phyloP scores from a whole-genome alignment of 2,329 filamentous ascomycete genomes.

The Penicillium griseofulvum region DNA sequence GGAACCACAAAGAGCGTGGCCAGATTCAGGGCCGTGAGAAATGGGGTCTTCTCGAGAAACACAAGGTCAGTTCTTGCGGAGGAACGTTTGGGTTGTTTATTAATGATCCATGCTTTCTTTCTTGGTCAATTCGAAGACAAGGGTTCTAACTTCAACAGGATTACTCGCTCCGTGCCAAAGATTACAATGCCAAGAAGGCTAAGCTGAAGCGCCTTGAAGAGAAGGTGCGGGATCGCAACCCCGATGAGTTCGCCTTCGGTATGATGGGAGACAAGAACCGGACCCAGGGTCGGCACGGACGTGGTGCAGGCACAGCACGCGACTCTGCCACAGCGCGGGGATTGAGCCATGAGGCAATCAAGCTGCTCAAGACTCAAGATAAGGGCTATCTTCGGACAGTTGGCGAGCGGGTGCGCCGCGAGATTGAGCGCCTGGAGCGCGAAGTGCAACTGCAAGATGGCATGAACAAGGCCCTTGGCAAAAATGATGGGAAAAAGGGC shows the following conservation, averaged over 20 bases:
- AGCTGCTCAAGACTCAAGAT: slow-evolving; percentile 65
- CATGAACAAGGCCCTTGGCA: slow-evolving; percentile 33
- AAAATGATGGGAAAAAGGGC: slow-evolving; percentile 20
- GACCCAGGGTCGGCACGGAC: slow-evolving; percentile 41
- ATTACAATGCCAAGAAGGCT: slow-evolving; percentile 62
- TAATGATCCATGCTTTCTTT: neutral
- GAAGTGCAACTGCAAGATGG: slow-evolving; percentile 44
- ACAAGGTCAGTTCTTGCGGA: slow-evolving; percentile 60
- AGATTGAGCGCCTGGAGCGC: slow-evolving; percentile 51
- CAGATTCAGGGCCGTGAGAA: slow-evolving; percentile 80
- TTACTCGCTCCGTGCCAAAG: slow-evolving; percentile 63
- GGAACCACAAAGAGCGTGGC: slow-evolving; percentile 84
- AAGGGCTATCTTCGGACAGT: slow-evolving; percentile 60
- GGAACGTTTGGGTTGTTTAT: neutral
- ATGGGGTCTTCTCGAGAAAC: slow-evolving; percentile 92
- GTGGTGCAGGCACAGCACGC: slow-evolving; percentile 37
- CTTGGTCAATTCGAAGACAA: neutral
- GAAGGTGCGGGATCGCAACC: slow-evolving; percentile 61
- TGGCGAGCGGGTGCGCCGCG: slow-evolving; percentile 54
- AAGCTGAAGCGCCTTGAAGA: slow-evolving; percentile 58
- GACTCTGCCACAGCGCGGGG: slow-evolving; percentile 43
- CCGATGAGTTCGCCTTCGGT: slow-evolving; percentile 65
- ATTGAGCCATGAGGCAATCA: slow-evolving; percentile 57
- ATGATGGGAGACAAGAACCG: slow-evolving; percentile 56
- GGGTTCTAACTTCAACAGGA: slow-evolving; percentile 42